These are phyloP conservation scores for Rhodomyrtus psidioides DNA, from an alignment of 441 rosid genomes.

Conservation along the genomic window DNA sequence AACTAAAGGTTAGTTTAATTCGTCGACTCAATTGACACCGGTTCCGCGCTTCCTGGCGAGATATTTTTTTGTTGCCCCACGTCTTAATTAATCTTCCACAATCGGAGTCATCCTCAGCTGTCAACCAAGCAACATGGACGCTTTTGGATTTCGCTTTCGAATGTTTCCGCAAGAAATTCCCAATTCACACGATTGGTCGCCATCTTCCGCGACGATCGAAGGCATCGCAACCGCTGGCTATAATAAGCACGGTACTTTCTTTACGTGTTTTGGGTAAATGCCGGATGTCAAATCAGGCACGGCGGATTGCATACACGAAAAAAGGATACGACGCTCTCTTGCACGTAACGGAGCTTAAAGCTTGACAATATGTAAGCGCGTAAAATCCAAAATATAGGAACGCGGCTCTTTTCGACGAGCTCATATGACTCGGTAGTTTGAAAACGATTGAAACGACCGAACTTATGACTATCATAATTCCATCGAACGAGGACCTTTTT, in stretches of 20 bases:
- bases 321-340: neutral
- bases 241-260: neutral
- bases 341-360: neutral
- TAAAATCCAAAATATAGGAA: neutral
- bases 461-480: rapidly evolving
- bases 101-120: no score
- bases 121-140: no score
- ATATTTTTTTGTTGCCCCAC: neutral
- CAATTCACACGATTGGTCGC: no score
- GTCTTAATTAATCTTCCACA: neutral
- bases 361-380: neutral
- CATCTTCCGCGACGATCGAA: neutral
- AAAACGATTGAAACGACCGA: neutral
- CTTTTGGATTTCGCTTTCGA: neutral
- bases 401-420: neutral
- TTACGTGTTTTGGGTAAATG: neutral
- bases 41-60: neutral
- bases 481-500: neutral
- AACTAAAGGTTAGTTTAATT: neutral
- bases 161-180: neutral
- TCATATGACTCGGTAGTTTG: rapidly evolving
- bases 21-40: neutral
- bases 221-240: neutral
- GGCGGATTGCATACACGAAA: neutral
- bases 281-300: neutral